Base-by-base conservation (phyloP, 2,329 filamentous ascomycete species). In the Chaetomiaceae sp. region DNA sequence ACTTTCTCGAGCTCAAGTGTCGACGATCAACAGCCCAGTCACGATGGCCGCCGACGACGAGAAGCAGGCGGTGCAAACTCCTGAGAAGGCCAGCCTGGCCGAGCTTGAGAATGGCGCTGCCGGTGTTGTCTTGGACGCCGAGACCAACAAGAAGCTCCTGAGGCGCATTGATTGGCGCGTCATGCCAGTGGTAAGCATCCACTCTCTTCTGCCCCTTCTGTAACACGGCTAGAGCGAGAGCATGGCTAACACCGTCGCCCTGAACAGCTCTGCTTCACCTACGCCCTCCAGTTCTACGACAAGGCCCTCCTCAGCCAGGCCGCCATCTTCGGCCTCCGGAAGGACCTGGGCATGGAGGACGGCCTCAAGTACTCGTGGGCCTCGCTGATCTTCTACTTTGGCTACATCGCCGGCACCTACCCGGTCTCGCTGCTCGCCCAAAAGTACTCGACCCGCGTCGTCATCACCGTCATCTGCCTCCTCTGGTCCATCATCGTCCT, bases 271-370 rank as follows among this genome's bases (percentile, higher is more conserved):
- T 75, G 72, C 51, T 59, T 70, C 6, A 76, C 74, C 0, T 77
- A 75, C 54, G 69, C 66, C 0, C 63, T 77, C 17, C 73, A 76
- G 57, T 77, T 76, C 53, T 76, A 76, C 40, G 75, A 77, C 57
- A 77, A 80, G 61, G 75, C 76, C 2, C 79, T 81, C 73, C 63
- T 81, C 15, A 75, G 71, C 1, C 77, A 80, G 59, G 78, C 78
- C 42, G 72, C 71, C 12, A 62, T 74, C 1, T 75, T 75, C 51
- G 72, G 73, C 1, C 60, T 76, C 12, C 63, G 68, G 1, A 64
- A 63, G 4, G 75, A 77, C 49, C 64, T 75, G 4, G 64, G 65
- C 0, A 66, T 79, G 7, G 63, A 59, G 1, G 63, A 62, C 0
- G 75, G 74, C 15, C 67, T 72, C 42, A 68, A 72, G 8, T 79